These are phyloP conservation scores for Wickerhamiella musiphila DNA, from an alignment of 805 yeast genomes.

Conservation along the genomic window DNA sequence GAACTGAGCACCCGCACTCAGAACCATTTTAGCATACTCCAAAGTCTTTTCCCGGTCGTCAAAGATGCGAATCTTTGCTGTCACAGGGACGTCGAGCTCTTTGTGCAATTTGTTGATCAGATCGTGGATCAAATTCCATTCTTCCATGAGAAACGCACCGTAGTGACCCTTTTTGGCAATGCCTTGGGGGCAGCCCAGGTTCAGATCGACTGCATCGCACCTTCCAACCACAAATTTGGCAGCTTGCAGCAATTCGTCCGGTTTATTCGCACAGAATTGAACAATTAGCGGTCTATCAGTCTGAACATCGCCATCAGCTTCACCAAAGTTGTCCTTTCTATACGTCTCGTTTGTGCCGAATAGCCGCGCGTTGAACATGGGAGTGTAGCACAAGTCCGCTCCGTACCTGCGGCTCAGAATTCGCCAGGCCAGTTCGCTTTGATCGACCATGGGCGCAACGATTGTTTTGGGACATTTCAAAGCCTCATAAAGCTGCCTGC, in stretches of 20 bases:
- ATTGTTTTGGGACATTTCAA: slow-evolving; percentile 66
- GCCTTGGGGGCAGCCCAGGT: slow-evolving; percentile 96
- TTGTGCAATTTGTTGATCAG: slow-evolving; percentile 59
- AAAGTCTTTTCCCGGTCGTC: slow-evolving; percentile 71
- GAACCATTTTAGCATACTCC: slow-evolving; percentile 73
- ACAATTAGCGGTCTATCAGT: slow-evolving; percentile 76
- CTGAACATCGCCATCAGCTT: slow-evolving; percentile 50
- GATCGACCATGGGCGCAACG: slow-evolving; percentile 98
- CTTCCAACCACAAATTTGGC: slow-evolving; percentile 63
- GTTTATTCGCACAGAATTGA: slow-evolving; percentile 94
- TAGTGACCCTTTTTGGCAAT: slow-evolving; percentile 89
- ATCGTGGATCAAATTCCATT: slow-evolving; percentile 67
- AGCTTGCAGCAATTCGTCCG: slow-evolving; percentile 64
- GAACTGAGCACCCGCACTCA: slow-evolving; percentile 89
- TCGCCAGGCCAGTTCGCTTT: slow-evolving; percentile 91
- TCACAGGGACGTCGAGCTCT: slow-evolving; percentile 69
- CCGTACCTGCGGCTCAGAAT: slow-evolving; percentile 73
- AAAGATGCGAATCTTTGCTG: slow-evolving; percentile 86
- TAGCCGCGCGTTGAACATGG: slow-evolving; percentile 87
- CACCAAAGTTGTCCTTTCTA: slow-evolving; percentile 47
- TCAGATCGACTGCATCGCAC: slow-evolving; percentile 92
- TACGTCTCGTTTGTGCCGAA: slow-evolving; percentile 77
- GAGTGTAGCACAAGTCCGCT: slow-evolving; percentile 86
- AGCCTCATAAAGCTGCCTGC: slow-evolving; percentile 51
- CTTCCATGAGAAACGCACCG: slow-evolving; percentile 94